These are phyloP conservation scores for Populus tremula DNA, from an alignment of 345 rosid genomes.

Conservation along the genomic window DNA sequence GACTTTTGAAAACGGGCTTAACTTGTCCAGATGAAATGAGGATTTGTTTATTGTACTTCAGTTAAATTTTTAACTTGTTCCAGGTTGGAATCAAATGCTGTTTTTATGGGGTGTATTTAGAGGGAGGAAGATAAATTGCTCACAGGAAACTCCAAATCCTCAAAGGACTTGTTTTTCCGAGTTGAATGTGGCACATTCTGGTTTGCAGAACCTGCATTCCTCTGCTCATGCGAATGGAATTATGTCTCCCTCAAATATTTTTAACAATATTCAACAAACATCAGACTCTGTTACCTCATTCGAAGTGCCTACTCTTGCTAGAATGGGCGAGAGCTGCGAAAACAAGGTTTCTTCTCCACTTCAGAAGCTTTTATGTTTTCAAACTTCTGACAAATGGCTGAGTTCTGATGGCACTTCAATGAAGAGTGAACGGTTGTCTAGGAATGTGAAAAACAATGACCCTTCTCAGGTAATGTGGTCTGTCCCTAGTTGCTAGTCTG, in stretches of 20 bases:
- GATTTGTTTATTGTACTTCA: neutral
- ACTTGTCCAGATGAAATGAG: neutral
- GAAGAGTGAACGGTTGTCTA: constrained; percentile 6
- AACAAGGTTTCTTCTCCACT: constrained; percentile 9
- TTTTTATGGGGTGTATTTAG: constrained; percentile 34
- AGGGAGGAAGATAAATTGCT: constrained; percentile 9
- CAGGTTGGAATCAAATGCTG: constrained; percentile 30
- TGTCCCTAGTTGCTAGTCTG: neutral
- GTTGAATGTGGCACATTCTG: constrained; percentile 3
- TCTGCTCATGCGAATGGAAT: constrained; percentile 10
- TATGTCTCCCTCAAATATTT: neutral
- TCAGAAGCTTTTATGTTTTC: neutral
- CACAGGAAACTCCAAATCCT: neutral
- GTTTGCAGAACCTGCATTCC: neutral
- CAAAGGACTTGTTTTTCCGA: neutral
- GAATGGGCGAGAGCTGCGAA: constrained; percentile 8
- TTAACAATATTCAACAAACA: neutral
- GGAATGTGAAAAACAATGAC: neutral
- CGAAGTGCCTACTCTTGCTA: neutral
- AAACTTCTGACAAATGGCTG: constrained; percentile 1
- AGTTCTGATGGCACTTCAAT: neutral
- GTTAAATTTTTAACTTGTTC: constrained; percentile 2
- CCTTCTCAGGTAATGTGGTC: constrained; percentile 6
- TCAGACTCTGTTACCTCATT: neutral
- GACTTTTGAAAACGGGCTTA: neutral